phyloP scores from a whole-genome alignment of 2,329 filamentous ascomycete genomes.

The Nigrospora sphaerica region DNA sequence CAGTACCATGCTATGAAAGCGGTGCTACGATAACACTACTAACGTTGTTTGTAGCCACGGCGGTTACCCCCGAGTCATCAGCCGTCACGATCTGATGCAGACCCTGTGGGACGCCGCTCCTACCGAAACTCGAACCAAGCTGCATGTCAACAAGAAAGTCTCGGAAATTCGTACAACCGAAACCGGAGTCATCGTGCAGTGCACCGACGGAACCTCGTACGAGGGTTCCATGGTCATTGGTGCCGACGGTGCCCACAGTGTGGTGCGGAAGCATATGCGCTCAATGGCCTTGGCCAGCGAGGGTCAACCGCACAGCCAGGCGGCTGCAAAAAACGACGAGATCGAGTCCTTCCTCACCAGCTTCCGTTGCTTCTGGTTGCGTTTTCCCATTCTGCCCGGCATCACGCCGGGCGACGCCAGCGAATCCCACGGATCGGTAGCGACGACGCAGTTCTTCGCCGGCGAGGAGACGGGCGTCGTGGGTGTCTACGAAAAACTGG shows the following conservation, averaged over 20 bases:
- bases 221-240: conserved; percentile 31
- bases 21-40: not conserved
- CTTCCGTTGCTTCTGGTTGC: conserved; percentile 27
- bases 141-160: conserved; percentile 17
- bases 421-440: conserved; percentile 21
- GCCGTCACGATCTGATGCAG: conserved; percentile 26
- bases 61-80: conserved; percentile 18
- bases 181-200: conserved; percentile 2
- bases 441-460: conserved; percentile 20
- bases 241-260: conserved; percentile 33
- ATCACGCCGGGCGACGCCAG: conserved; percentile 13
- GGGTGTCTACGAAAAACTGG: conserved; percentile 24
- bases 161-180: not conserved
- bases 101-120: conserved; percentile 23
- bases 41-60: conserved; percentile 14
- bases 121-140: conserved; percentile 13
- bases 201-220: conserved; percentile 25
- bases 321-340: conserved; percentile 10
- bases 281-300: not conserved
- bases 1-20: not conserved
- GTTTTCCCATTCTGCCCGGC: conserved; percentile 14
- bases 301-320: not conserved
- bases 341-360: conserved; percentile 22
- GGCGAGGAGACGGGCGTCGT: conserved; percentile 21
- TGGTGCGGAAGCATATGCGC: conserved; percentile 22